Evolutionary conservation across 208 protist species (phyloP).

Genomic region (Crithidia sp.): DNA sequence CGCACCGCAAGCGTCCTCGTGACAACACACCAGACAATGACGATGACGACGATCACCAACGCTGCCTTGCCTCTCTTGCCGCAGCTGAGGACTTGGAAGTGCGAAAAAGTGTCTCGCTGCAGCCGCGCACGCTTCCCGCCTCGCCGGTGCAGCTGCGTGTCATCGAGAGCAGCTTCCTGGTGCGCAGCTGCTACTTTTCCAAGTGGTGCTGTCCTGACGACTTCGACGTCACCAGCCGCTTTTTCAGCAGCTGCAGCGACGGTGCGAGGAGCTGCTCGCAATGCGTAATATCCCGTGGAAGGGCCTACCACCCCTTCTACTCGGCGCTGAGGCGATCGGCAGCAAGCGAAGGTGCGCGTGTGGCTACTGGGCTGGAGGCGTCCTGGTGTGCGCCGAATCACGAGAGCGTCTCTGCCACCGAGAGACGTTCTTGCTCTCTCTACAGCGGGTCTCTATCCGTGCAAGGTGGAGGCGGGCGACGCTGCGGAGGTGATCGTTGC

Average conservation of each 20-base stretch:
- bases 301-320: conserved; percentile 15
- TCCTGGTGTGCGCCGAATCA: neutral
- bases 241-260: neutral
- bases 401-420: neutral
- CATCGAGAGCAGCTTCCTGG: conserved; percentile 10
- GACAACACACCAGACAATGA: neutral
- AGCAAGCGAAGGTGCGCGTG: neutral
- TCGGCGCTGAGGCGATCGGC: conserved; percentile 14
- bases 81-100: neutral
- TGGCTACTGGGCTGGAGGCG: neutral
- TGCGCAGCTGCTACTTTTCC: conserved; percentile 27
- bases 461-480: neutral
- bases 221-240: conserved; percentile 21
- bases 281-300: neutral
- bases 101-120: neutral
- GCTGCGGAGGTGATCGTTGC: neutral
- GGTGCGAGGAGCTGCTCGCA: neutral
- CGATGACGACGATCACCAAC: neutral
- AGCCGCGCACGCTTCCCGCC: neutral
- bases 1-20: conserved; percentile 8
- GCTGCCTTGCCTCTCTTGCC: too few species aligned
- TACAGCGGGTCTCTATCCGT: too few species aligned
- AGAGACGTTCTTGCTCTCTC: neutral
- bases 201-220: conserved; percentile 29
- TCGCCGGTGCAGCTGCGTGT: conserved; percentile 1